Conservation (phyloP, 1,284 basidiomycete species). For the Fomitopsis schrenkii region DNA sequence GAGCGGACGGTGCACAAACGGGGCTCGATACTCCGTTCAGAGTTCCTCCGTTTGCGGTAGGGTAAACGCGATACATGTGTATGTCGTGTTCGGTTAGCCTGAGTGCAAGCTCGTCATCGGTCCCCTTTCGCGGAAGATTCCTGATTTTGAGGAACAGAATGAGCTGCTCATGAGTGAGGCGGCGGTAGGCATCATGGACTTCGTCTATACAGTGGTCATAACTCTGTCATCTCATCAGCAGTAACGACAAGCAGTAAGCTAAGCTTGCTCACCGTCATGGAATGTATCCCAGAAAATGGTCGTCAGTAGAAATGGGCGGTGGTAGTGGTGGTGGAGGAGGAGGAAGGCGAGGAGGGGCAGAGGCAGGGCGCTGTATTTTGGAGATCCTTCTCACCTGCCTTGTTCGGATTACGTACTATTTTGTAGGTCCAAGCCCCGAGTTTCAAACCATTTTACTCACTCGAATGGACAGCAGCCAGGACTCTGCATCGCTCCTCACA, state of each 20-base stretch:
- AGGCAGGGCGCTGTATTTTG: neutral
- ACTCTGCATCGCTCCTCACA: neutral
- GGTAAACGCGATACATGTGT: slow-evolving; percentile 62
- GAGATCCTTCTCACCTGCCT: neutral
- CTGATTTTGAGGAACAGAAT: slow-evolving; percentile 70
- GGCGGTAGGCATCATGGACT: slow-evolving; percentile 64
- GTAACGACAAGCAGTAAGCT: neutral
- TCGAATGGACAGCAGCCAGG: neutral
- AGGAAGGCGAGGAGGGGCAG: neutral
- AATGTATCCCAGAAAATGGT: neutral
- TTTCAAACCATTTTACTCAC: neutral
- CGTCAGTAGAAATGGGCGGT: neutral
- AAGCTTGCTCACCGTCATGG: slow-evolving; percentile 2
- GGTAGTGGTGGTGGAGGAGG: neutral
- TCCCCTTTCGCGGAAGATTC: slow-evolving; percentile 57
- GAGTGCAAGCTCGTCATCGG: slow-evolving; percentile 56
- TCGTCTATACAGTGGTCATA: slow-evolving; percentile 33
- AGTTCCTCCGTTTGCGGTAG: slow-evolving; percentile 17
- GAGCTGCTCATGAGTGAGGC: slow-evolving; percentile 61
- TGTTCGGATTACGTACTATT: neutral
- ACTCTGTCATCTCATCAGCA: slow-evolving; percentile 16
- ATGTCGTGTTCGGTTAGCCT: slow-evolving; percentile 70
- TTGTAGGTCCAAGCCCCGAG: neutral
- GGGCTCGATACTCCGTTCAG: slow-evolving; percentile 3
- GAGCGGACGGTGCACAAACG: slow-evolving; percentile 1